Conservation (phyloP, 495 filamentous ascomycete genomes). For the Aspergillus homomorphus region DNA sequence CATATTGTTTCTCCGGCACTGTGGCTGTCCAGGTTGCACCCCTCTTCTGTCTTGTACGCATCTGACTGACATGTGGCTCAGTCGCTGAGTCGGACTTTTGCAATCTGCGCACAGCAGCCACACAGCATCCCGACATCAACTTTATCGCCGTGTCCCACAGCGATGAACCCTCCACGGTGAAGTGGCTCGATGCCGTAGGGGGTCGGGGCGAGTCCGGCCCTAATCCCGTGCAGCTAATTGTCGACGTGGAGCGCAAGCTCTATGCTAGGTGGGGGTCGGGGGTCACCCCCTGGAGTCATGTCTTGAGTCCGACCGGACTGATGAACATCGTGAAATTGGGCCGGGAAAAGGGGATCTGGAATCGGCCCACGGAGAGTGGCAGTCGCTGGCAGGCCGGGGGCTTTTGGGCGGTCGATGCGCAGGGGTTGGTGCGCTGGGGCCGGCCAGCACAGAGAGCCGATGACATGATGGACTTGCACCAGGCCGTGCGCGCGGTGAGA, state of each 20-base stretch:
- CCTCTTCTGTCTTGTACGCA: background rate
- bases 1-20: conserved; percentile 20
- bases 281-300: conserved; percentile 12
- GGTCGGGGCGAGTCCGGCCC: background rate
- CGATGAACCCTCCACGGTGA: background rate
- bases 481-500: background rate
- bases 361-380: conserved; percentile 12
- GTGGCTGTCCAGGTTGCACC: conserved; percentile 19
- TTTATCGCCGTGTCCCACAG: background rate
- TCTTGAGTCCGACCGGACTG: conserved; percentile 7
- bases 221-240: conserved; percentile 11
- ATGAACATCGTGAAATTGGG: conserved; percentile 1
- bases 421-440: conserved; percentile 10
- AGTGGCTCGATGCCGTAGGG: conserved; percentile 14
- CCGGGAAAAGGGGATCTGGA: conserved; percentile 8
- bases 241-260: conserved; percentile 16
- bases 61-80: background rate
- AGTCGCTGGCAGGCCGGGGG: conserved; percentile 13
- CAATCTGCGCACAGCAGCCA: background rate
- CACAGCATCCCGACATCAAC: background rate
- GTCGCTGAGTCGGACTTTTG: conserved; percentile 6
- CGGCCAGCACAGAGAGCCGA: background rate
- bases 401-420: conserved; percentile 8
- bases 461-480: background rate
- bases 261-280: conserved; percentile 21